These are phyloP conservation scores for Boletus mariae DNA, from an alignment of 1,284 basidiomycete species.

Conservation along the genomic window DNA sequence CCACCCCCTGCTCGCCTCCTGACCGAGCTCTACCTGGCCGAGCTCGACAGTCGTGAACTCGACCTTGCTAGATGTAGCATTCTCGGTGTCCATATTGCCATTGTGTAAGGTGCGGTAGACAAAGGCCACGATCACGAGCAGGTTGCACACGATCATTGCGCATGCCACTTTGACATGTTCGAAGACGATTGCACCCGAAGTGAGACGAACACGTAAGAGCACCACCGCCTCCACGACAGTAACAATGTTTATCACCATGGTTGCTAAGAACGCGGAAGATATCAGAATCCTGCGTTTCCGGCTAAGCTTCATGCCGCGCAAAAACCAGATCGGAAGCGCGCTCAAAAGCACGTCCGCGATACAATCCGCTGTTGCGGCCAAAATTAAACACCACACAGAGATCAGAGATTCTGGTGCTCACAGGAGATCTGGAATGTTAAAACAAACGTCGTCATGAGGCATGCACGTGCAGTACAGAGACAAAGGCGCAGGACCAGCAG, in stretches of 20 bases:
- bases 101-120: constrained; percentile 16
- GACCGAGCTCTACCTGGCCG: background rate
- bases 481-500: constrained; percentile 11
- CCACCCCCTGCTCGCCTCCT: background rate
- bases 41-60: constrained; percentile 13
- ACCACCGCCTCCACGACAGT: constrained; percentile 15
- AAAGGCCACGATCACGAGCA: constrained; percentile 27
- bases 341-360: constrained; percentile 18
- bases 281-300: constrained; percentile 18
- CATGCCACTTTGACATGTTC: constrained; percentile 29
- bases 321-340: constrained; percentile 18
- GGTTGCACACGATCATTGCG: constrained; percentile 28
- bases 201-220: background rate
- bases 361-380: constrained; percentile 13
- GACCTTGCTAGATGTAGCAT: background rate
- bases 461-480: constrained; percentile 13
- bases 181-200: constrained; percentile 18
- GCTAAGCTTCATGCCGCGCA: constrained; percentile 12
- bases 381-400: constrained; percentile 1
- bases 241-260: constrained; percentile 20
- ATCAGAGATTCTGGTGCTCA: constrained; percentile 6
- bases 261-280: constrained; percentile 21
- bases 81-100: background rate
- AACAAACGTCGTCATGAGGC: constrained; percentile 7
- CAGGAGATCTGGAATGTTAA: constrained; percentile 19